Base-by-base conservation (phyloP, 1,284 basidiomycete genomes). In the Apiotrichum gamsii region DNA sequence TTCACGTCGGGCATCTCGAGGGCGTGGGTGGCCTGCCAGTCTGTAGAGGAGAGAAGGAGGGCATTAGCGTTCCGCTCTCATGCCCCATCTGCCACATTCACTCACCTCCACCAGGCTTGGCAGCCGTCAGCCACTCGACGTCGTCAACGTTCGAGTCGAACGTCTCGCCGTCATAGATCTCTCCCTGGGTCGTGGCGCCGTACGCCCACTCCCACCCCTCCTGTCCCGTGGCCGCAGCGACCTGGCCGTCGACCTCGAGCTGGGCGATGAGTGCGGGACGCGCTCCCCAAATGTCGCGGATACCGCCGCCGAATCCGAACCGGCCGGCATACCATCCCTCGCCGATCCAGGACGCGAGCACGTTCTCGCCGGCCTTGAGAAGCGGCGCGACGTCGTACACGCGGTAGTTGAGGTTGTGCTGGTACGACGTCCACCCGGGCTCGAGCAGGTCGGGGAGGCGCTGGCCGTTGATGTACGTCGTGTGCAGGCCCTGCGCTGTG, bases 401-500 rank as follows among this genome's bases (percentile, higher is more conserved):
- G 50, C 67, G 67, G 42, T 67, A 70, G 18, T 50, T 31, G 5
- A 65, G 55, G 16, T 57, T 61, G 48, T 63, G 46, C 11, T 52
- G 33, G 52, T 72, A 72, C 20, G 46, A 51, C 25, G 58, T 58
- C 67, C 67, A 70, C 18, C 69, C 69, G 3, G 69, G 69, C 1
- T 64, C 49, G 8, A 72, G 51, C 8, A 69, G 61, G 38, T 69
- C 61, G 24, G 60, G 62, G 11, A 72, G 51, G 3, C 34, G 38
- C 13, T 51, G 32, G 11, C 64, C 69, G 48, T 72, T 72, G 48
- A 70, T 49, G 1, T 47, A 20, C 1, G 56, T 42, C 23, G 60
- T 53, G 55, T 70, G 70, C 14, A 67, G 14, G 3, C 69, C 69
- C 20, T 50, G 51, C 6, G 69, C 67, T 2, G 69, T 68, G 9